A percentile compares a stretch with the other conserved stretches of the same genome.
Evolutionary conservation across 768 basidiomycete genomes (phyloP).

Genomic region (Daedalea quercina): DNA sequence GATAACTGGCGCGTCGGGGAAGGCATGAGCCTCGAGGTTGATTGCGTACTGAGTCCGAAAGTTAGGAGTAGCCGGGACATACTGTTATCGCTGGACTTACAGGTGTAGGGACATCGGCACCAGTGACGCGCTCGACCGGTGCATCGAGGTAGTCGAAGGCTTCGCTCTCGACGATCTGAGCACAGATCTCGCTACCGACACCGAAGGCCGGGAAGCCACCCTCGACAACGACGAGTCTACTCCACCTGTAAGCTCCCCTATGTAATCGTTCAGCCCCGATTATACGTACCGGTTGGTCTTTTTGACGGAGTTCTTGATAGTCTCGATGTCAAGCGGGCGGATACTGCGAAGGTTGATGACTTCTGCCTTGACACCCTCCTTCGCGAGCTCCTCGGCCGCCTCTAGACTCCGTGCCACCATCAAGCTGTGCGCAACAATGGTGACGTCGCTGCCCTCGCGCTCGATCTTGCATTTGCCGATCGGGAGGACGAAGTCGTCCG

Average conservation of each 20-base stretch:
- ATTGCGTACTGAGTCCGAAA: conserved; percentile 65
- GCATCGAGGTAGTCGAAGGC: conserved; percentile 99
- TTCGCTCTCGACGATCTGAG: conserved; percentile 95
- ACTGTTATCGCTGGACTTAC: conserved; percentile 37
- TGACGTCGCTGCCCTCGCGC: conserved; percentile 86
- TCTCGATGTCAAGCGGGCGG: conserved; percentile 95
- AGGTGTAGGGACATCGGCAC: conserved; percentile 96
- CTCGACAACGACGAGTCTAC: conserved; percentile 86
- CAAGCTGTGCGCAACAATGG: conserved; percentile 95
- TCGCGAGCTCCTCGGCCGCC: conserved; percentile 87
- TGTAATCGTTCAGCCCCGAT: neutral
- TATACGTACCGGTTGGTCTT: conserved; percentile 85
- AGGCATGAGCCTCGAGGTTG: conserved; percentile 82
- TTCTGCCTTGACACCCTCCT: conserved; percentile 97
- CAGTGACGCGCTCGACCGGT: conserved; percentile 95
- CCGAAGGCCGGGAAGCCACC: conserved; percentile 99
- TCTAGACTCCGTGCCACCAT: conserved; percentile 96
- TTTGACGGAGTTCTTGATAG: conserved; percentile 95
- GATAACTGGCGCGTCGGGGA: conserved; percentile 90
- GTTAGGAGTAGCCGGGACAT: neutral
- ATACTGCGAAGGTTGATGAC: conserved; percentile 96
- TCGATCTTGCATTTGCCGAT: conserved; percentile 98
- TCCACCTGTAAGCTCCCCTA: neutral
- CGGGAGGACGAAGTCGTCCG: conserved; percentile 89
- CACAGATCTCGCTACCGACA: conserved; percentile 97